Evolutionary conservation across 2,329 filamentous ascomycete genomes (phyloP).

Genomic region (Didymella glomerata): DNA sequence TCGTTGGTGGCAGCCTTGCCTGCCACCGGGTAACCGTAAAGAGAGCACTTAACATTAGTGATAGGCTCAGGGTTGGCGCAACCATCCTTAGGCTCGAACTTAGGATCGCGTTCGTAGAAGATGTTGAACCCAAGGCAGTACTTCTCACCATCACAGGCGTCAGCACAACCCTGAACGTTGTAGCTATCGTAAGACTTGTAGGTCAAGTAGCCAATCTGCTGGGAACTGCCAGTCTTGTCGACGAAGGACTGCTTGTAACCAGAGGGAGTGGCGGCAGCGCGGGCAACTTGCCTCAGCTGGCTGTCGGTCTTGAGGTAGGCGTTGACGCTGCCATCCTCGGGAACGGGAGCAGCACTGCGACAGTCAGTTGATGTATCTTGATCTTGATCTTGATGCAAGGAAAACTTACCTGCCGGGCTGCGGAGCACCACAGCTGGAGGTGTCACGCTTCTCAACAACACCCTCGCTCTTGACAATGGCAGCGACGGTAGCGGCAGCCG

Average conservation of each 20-base stretch:
- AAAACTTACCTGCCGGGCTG: background rate
- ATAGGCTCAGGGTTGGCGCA: slow-evolving; percentile 9
- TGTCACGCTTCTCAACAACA: slow-evolving; percentile 9
- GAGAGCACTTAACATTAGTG: slow-evolving; percentile 15
- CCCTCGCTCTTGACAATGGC: slow-evolving; percentile 20
- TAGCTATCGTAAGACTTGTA: slow-evolving; percentile 1
- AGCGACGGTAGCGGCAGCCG: slow-evolving; percentile 34
- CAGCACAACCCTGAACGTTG: background rate
- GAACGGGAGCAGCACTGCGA: background rate
- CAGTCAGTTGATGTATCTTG: background rate
- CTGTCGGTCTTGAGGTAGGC: background rate
- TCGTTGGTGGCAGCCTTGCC: slow-evolving; percentile 10
- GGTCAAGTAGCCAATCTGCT: background rate
- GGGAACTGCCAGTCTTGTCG: background rate
- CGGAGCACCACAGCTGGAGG: background rate
- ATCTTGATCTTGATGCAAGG: background rate
- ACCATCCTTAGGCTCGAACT: background rate
- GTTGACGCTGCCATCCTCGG: background rate
- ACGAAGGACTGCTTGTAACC: slow-evolving; percentile 1
- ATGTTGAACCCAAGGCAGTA: slow-evolving; percentile 2
- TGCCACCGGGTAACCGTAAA: slow-evolving; percentile 8
- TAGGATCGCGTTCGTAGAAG: slow-evolving; percentile 11
- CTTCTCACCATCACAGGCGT: background rate
- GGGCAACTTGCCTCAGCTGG: background rate
- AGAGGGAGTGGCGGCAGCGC: background rate